Base-by-base conservation (phyloP, 78 protist species). In the Dictyostelium brefeldianum region DNA sequence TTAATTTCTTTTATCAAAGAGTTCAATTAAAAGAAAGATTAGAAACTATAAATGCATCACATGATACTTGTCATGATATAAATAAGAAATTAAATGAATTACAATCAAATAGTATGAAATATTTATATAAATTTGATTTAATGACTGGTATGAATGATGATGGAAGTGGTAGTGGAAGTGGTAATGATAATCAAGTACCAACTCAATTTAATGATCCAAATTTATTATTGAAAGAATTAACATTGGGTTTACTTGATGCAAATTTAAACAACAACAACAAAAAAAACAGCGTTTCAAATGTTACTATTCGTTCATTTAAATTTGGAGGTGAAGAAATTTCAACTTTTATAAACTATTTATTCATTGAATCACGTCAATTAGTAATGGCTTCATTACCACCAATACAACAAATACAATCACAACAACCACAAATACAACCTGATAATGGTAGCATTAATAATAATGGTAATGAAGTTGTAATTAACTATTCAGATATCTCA, bases 1-100 rank as follows among this genome's bases (percentile, higher is more conserved):
- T 31, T 31, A 67, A 67, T 67, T 31, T 31, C 47, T 67, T 67
- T 31, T 67, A 67, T 31, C 75, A 67, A 67, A 67, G 75, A 31
- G 31, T 67, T 67, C 75, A 67, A 67, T 31, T 67, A 15, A 67
- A 67, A 29, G 75, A 67, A 18, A 25, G 75, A 31, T 67, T 67
- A 67, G 75, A 67, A 8, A 27, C 43, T 15, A 67, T 67, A 3
- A 43, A 36, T 31, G 17, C 36, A 27, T 67, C 75, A 67, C 36
- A 15, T 67, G 75, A 67, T 29, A 27, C 75, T 0, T 27, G 48
- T 67, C 22, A 36, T 14, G 75, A 25, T 12, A 67, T 67, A 29
- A 20, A 29, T 25, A 67, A 67, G 48, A 67, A 8, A 67, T 67
- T 67, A 36, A 22, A 27, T 31, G 75, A 67, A 17, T 27, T 67